phyloP scores from a whole-genome alignment of 1,284 basidiomycete genomes.

The Meira nashicola region DNA sequence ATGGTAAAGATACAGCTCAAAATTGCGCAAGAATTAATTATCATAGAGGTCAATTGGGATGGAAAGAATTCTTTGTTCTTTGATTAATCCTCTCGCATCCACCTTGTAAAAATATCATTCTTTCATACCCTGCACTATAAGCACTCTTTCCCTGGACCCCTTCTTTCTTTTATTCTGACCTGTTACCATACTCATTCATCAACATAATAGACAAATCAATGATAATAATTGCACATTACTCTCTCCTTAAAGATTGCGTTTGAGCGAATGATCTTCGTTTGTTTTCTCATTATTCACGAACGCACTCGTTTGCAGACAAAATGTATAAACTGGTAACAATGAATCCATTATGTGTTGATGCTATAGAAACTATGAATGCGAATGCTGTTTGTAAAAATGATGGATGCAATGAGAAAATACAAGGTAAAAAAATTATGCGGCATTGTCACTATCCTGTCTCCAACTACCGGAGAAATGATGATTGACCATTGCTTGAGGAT shows the following conservation, averaged over 20 bases:
- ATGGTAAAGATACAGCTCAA: neutral
- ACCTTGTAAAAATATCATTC: neutral
- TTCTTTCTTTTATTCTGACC: neutral
- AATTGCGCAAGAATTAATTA: neutral
- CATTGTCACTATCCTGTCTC: conserved; percentile 2
- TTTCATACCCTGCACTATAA: neutral
- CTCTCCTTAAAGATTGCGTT: too few relatives aligned
- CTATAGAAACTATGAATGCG: neutral
- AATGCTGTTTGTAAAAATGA: neutral
- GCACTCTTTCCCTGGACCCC: neutral
- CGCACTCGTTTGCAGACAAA: too few relatives aligned
- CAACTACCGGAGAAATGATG: conserved; percentile 6
- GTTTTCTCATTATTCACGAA: too few relatives aligned
- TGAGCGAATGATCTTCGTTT: too few relatives aligned
- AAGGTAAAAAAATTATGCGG: neutral
- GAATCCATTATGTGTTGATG: neutral
- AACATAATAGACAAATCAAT: too few relatives aligned
- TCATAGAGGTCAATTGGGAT: neutral
- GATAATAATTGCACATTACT: too few relatives aligned
- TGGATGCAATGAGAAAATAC: too few relatives aligned
- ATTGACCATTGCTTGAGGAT: conserved; percentile 9
- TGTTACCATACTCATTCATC: neutral
- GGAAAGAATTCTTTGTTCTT: conserved; percentile 7
- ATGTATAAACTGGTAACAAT: neutral
- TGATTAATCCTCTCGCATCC: neutral